Conservation (phyloP, 73 alveolate species). For the Tetrahymena borealis region DNA sequence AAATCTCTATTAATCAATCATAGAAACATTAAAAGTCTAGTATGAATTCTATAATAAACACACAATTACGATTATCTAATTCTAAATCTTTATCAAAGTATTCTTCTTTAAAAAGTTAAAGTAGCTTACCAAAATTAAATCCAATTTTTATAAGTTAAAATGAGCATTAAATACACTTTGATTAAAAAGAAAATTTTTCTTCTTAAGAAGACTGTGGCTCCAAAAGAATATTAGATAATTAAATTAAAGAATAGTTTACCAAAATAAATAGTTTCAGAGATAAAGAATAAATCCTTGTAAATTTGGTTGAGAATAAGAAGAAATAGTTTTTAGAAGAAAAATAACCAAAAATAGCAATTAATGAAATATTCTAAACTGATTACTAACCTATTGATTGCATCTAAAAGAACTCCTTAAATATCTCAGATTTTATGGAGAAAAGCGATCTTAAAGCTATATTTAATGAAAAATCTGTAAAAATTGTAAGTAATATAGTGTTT, state of each 20-base stretch:
- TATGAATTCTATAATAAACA: too few species aligned
- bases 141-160: too few species aligned
- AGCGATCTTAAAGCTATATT: background rate
- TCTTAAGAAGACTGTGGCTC: background rate
- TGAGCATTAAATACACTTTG: too few species aligned
- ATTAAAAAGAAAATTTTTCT: background rate
- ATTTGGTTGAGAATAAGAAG: background rate
- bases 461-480: background rate
- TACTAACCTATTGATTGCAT: background rate
- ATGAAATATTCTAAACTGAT: background rate
- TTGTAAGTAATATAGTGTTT: background rate
- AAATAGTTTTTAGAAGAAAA: background rate
- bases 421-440: background rate
- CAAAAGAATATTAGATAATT: background rate
- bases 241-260: background rate
- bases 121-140: background rate
- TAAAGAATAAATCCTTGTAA: background rate
- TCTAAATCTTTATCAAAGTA: background rate
- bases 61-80: too few species aligned
- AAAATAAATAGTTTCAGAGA: background rate
- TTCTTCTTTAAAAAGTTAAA: background rate
- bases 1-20: background rate
- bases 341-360: background rate
- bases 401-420: background rate
- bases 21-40: too few species aligned